A percentile compares a stretch with the other conserved stretches of the same genome.
phyloP scores from a whole-genome alignment of 768 basidiomycete genomes.

The Candolleomyces eurysporus region DNA sequence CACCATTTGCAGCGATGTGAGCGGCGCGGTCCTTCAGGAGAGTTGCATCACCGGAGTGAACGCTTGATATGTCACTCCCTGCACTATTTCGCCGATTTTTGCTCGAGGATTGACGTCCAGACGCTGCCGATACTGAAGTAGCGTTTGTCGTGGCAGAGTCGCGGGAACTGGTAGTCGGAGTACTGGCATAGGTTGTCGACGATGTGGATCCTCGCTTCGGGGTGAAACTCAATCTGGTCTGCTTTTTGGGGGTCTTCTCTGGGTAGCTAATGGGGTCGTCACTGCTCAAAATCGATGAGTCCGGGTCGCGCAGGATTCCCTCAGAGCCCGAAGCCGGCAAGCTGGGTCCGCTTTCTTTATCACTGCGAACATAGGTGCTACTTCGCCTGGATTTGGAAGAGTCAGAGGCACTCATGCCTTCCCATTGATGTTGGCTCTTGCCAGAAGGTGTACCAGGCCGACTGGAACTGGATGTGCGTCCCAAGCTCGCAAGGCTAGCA shows the following conservation, averaged over 20 bases:
- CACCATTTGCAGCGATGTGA: constrained; percentile 56
- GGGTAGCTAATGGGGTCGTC: constrained; percentile 51
- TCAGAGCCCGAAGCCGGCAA: constrained; percentile 29
- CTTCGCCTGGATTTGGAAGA: constrained; percentile 37
- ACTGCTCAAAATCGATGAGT: constrained; percentile 48
- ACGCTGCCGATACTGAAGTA: constrained; percentile 71
- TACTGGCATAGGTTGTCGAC: constrained; percentile 82
- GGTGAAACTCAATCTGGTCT: constrained; percentile 72
- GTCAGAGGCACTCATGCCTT: constrained; percentile 54
- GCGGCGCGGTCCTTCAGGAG: constrained; percentile 68
- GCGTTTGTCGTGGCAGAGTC: constrained; percentile 84
- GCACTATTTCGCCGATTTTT: constrained; percentile 79
- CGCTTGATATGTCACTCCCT: constrained; percentile 79
- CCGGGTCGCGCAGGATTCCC: constrained; percentile 37
- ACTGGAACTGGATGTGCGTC: constrained; percentile 61
- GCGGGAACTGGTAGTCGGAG: constrained; percentile 74
- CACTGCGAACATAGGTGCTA: constrained; percentile 35
- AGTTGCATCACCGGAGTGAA: constrained; percentile 65
- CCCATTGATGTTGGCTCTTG: constrained; percentile 70
- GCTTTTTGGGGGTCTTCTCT: constrained; percentile 73
- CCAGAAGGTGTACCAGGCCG: constrained; percentile 74
- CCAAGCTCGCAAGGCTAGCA: constrained; percentile 72
- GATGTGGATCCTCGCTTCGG: constrained; percentile 88
- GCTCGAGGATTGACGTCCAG: constrained; percentile 68
- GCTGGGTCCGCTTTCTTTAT: constrained; percentile 2